phyloP scores from a whole-genome alignment of 2,329 filamentous ascomycete species.

The Claviceps sp. region DNA sequence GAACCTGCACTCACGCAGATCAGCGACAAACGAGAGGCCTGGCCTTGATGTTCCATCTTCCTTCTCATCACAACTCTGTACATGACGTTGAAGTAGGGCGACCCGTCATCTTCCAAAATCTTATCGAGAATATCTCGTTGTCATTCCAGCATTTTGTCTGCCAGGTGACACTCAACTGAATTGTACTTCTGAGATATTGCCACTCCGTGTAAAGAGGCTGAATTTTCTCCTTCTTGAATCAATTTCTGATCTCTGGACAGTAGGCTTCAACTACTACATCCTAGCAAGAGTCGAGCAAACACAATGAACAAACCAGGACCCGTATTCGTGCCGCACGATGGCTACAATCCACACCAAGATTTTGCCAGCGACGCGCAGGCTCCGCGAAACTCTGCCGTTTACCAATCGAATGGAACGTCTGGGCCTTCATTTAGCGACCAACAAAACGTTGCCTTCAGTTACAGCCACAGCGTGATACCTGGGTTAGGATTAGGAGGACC shows the following conservation, averaged over 20 bases:
- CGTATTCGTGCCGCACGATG: constrained; percentile 13
- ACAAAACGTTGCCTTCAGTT: constrained; percentile 13
- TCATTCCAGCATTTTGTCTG: neutral
- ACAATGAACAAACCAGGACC: constrained; percentile 18
- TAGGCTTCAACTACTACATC: neutral
- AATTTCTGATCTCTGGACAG: neutral
- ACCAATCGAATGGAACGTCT: constrained; percentile 2
- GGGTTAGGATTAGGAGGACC: constrained; percentile 19
- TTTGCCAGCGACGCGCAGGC: constrained; percentile 10
- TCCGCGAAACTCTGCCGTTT: constrained; percentile 6
- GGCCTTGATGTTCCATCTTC: neutral
- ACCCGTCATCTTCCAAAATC: neutral
- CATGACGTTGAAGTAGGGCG: neutral
- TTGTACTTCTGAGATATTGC: neutral
- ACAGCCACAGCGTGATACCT: constrained; percentile 17
- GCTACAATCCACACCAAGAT: constrained; percentile 12
- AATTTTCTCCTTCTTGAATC: too few relatives aligned
- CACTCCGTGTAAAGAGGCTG: too few relatives aligned
- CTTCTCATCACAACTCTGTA: neutral
- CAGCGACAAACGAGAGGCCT: neutral
- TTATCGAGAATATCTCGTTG: neutral
- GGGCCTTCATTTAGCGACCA: constrained; percentile 2
- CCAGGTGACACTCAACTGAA: neutral
- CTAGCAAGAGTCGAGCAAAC: constrained; percentile 2
- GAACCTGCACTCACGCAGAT: neutral